These are phyloP conservation scores for Talaromyces sp. DNA, from an alignment of 2,329 filamentous ascomycete genomes.

Conservation along the genomic window DNA sequence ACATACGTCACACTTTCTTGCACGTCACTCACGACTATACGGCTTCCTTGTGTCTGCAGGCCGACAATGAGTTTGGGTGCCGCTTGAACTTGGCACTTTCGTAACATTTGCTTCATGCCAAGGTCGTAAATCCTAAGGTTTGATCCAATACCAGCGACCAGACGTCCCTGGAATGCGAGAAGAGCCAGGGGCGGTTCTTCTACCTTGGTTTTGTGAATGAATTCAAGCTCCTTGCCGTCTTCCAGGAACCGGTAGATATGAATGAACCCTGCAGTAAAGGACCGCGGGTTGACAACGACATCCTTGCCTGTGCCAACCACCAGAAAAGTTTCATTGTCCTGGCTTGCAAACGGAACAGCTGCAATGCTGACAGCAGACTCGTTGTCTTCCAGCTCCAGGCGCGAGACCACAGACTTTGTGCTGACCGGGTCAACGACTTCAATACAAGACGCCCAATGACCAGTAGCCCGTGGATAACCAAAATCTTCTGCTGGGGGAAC, in stretches of 20 bases:
- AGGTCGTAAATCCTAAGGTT: conserved; percentile 85
- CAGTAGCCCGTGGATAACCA: conserved; percentile 75
- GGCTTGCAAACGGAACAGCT: conserved; percentile 78
- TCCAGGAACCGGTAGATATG: conserved; percentile 89
- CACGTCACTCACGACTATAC: conserved; percentile 87
- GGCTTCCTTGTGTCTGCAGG: conserved; percentile 81
- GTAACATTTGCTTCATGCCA: conserved; percentile 84
- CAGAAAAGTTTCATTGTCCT: conserved; percentile 85
- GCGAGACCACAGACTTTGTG: conserved; percentile 68
- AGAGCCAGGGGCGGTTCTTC: conserved; percentile 87
- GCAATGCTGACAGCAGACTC: conserved; percentile 85
- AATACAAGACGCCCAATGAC: conserved; percentile 94
- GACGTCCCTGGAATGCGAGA: conserved; percentile 82
- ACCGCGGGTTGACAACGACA: conserved; percentile 70
- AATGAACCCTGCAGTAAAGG: conserved; percentile 74
- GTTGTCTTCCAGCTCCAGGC: conserved; percentile 78
- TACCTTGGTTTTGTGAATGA: conserved; percentile 93
- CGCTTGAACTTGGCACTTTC: conserved; percentile 80
- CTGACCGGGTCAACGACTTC: conserved; percentile 79
- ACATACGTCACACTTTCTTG: conserved; percentile 88
- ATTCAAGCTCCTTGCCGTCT: conserved; percentile 80
- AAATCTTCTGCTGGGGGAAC: conserved; percentile 75
- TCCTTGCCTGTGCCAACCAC: conserved; percentile 92
- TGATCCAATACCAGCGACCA: conserved; percentile 79
- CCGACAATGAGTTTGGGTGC: conserved; percentile 79